These are phyloP conservation scores for Cadophora sp. DNA, from an alignment of 2,329 filamentous ascomycete species.

Conservation along the genomic window DNA sequence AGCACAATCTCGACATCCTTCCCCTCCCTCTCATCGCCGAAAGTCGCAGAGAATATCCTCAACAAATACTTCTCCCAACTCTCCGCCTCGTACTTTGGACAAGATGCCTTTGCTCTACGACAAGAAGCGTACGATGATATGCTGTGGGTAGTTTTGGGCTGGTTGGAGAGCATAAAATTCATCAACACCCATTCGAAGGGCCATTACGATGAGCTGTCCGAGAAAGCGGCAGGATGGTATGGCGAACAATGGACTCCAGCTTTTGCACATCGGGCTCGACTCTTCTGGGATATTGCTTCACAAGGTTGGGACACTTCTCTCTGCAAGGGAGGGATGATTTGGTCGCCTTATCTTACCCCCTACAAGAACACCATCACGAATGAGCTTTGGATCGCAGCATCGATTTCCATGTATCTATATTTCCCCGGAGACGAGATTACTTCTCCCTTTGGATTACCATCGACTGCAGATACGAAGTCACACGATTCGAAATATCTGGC, in stretches of 20 bases:
- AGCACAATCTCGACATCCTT: conserved; percentile 72
- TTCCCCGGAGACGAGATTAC: conserved; percentile 82
- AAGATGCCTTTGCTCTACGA: conserved; percentile 77
- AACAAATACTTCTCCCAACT: conserved; percentile 82
- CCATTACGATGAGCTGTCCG: conserved; percentile 59
- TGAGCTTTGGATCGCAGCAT: conserved; percentile 85
- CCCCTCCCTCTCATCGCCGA: conserved; percentile 47
- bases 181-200: conserved; percentile 70
- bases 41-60: conserved; percentile 74
- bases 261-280: conserved; percentile 81
- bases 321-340: conserved; percentile 88
- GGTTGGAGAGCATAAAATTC: conserved; percentile 84
- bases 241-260: conserved; percentile 76
- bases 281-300: conserved; percentile 85
- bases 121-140: conserved; percentile 91
- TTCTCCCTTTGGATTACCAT: conserved; percentile 64
- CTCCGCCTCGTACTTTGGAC: conserved; percentile 82
- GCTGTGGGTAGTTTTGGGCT: conserved; percentile 91
- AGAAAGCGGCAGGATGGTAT: conserved; percentile 64
- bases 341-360: conserved; percentile 79
- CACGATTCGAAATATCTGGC: conserved; percentile 69
- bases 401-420: conserved; percentile 86
- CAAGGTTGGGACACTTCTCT: conserved; percentile 82
- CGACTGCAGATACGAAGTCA: conserved; percentile 42
- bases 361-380: conserved; percentile 99